Percentiles rank a stretch among this genome's conserved stretches.
These are phyloP conservation scores for Polyplosphaeria fusca DNA, from an alignment of 495 filamentous ascomycete genomes.

Conservation along the genomic window DNA sequence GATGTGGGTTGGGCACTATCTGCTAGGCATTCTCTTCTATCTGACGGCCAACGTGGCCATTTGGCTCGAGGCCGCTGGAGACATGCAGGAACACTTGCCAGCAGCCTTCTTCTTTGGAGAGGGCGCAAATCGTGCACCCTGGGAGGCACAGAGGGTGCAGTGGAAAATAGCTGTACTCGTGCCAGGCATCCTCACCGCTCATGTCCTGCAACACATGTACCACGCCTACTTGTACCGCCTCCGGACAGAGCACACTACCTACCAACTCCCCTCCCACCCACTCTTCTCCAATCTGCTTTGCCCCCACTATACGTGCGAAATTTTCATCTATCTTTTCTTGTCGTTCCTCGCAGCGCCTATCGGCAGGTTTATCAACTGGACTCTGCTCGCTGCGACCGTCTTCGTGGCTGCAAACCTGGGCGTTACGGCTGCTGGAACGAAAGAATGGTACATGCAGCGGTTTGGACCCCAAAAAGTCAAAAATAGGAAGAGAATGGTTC, in stretches of 20 bases:
- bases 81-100: not conserved
- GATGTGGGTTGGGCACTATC: slow-evolving; percentile 84
- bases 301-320: slow-evolving; percentile 92
- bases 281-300: slow-evolving; percentile 69
- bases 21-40: slow-evolving; percentile 78
- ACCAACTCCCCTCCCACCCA: slow-evolving; percentile 71
- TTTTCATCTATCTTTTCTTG: slow-evolving; percentile 76
- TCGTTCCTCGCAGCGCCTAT: slow-evolving; percentile 68
- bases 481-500: slow-evolving; percentile 79
- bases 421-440: slow-evolving; percentile 72
- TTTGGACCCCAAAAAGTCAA: slow-evolving; percentile 69
- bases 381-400: slow-evolving; percentile 61
- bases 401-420: slow-evolving; percentile 82
- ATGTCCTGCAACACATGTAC: slow-evolving; percentile 72
- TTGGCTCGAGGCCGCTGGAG: slow-evolving; percentile 67
- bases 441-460: slow-evolving; percentile 73
- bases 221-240: slow-evolving; percentile 77
- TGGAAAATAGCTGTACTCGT: slow-evolving; percentile 45
- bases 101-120: too few relatives aligned
- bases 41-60: slow-evolving; percentile 64
- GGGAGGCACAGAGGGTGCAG: not conserved
- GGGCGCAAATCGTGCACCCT: not conserved
- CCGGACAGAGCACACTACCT: slow-evolving; percentile 55
- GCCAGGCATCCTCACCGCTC: slow-evolving; percentile 69
- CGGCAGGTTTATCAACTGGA: slow-evolving; percentile 64